Base-by-base conservation (phyloP, 2,329 filamentous ascomycete genomes). In the Sarocladium strictum region DNA sequence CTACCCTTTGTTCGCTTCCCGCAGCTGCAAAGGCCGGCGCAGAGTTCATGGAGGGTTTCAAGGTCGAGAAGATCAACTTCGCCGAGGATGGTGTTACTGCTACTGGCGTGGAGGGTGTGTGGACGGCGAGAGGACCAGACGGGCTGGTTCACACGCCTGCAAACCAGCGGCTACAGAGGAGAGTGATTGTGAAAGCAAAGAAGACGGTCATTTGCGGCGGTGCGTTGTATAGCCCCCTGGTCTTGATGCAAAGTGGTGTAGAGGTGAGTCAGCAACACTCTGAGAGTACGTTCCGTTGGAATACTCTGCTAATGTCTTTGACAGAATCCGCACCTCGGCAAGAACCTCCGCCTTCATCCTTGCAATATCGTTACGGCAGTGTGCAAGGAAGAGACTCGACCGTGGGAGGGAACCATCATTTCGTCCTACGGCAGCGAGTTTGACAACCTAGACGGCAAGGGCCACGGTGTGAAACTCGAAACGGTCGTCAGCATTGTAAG, bases 391-490 rank as follows among this genome's bases (percentile, higher is more conserved):
- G 84, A 88, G 33, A 78, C 85, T 19, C 79, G 77, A n/a, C 84
- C 84, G 1, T 89, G 86, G 85, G 84, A 86, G 67, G 77, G 90
- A 15, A 80, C 84, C 2, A 92, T 92, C 61, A 81, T 97, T 56
- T 97, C 92, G 0, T 81, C 83, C 3, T 85, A 92, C 17, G 86
- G 89, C 59, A 82, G 78, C 41, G 84, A 88, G 54, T 90, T 92
- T 61, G 88, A 95, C 59, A 87, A 97, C 61, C 76, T 92, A 0
- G 90, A 96, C 66, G 81, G 82, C 5, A 76, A 84, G 40, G 90
- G 90, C 55, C 90, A 97, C 62, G 93, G 93, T 37, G 78, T 79
- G 50, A 96, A 95, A 68, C 75, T 97, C 26, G 91, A 97, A 74
- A 77, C 84, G 10, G 82, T 82, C 1, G 81, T 80, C 62, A 92